Base-by-base conservation (phyloP, 1,139 yeast species). In the Magnusiomyces sp. region DNA sequence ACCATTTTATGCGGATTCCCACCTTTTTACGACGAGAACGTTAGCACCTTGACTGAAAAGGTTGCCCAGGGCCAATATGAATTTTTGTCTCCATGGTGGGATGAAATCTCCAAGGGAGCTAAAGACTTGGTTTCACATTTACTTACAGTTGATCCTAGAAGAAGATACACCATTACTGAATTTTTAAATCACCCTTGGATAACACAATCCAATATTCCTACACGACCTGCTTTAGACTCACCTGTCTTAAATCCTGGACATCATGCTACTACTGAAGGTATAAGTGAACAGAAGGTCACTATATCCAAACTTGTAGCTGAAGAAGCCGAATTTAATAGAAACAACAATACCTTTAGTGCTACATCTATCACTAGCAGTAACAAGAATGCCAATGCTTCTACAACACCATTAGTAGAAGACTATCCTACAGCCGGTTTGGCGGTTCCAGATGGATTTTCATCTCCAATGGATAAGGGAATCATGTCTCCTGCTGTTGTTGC, bases 61-160 rank as follows among this genome's bases (percentile, higher is more conserved):
- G 95, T 90, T 42, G 80, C 94, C 11, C 74, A 74, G 49, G 97
- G 97, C 29, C 85, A 87, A 59, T 90, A 76, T 64, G 82, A 85
- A 14, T 90, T 89, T 64, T 71, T 90, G 52, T 72, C 80, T 51
- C 97, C 97, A 0, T 90, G 97, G 97, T 90, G 97, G 97, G 97
- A 90, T 66, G 96, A 90, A 59, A 84, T 90, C 41, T 77, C 87
- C 53, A 64, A 61, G 40, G 87, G 83, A 19, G 97, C 95, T 6
- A 88, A 88, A 65, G 72, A 77, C 58, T 81, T 95, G 67, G 95
- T 90, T 9, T 67, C 79, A 3, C 80, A 76, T 59, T 72, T 90
- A 51, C 71, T 90, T 50, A 88, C 95, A 2, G 95, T 89, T 29
- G 88, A 89, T 63, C 96, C 96, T 1, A 68, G 71, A 14, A 72